A percentile compares a stretch with the other conserved stretches of the same genome.
phyloP scores from a whole-genome alignment of 2,329 filamentous ascomycete genomes.

The Hypomyces perniciosus region DNA sequence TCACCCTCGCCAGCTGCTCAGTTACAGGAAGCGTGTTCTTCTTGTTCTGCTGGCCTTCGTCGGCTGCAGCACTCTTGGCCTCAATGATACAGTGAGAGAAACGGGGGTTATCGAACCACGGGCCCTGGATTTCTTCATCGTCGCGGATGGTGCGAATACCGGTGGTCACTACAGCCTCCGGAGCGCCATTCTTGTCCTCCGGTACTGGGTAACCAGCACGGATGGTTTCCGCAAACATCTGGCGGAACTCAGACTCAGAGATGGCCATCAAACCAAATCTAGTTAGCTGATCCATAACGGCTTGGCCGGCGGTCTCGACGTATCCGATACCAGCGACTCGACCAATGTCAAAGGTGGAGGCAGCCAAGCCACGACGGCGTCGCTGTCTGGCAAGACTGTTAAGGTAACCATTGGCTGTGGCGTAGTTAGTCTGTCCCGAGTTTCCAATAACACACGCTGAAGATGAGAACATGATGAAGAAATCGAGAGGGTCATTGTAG shows the following conservation, averaged over 20 bases:
- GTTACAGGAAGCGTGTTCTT: slow-evolving; percentile 8
- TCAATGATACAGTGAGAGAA: slow-evolving; percentile 3
- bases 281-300: background rate
- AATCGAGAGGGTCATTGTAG: slow-evolving; percentile 25
- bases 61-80: background rate
- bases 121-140: background rate
- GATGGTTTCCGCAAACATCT: slow-evolving; percentile 26
- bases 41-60: background rate
- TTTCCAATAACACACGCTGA: slow-evolving; percentile 24
- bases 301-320: slow-evolving; percentile 1
- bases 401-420: slow-evolving; percentile 40
- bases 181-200: too few relatives aligned
- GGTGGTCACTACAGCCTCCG: background rate
- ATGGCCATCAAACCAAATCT: background rate
- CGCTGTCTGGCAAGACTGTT: slow-evolving; percentile 30
- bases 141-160: slow-evolving; percentile 1
- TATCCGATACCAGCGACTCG: slow-evolving; percentile 32
- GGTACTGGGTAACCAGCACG: slow-evolving; percentile 10
- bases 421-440: slow-evolving; percentile 38
- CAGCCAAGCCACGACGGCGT: slow-evolving; percentile 31
- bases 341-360: slow-evolving; percentile 33
- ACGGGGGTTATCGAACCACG: background rate
- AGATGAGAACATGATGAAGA: slow-evolving; percentile 33
- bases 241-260: slow-evolving; percentile 24
- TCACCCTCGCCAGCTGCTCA: too few relatives aligned